Evolutionary conservation across 1,284 basidiomycete genomes (phyloP).

Genomic region (Melampsora larici-populina): DNA sequence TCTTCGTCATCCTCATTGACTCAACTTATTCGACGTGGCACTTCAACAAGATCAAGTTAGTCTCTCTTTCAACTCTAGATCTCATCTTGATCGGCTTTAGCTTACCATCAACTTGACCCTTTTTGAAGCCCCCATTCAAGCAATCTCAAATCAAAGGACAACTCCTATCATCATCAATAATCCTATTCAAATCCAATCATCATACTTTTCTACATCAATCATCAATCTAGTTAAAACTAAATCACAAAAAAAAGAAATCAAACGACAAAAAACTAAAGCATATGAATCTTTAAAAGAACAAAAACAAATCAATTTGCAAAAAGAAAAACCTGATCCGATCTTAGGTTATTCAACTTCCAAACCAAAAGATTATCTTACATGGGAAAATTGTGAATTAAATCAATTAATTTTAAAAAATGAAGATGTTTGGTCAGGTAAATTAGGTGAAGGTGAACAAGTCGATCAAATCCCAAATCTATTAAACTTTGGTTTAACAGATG

Average conservation of each 20-base stretch:
- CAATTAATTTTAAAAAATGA: conserved; percentile 37
- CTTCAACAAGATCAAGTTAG: background rate
- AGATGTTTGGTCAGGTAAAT: conserved; percentile 28
- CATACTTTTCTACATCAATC: conserved; percentile 5
- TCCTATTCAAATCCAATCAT: background rate
- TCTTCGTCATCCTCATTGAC: background rate
- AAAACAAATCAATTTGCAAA: background rate
- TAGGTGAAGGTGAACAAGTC: background rate
- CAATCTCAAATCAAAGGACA: background rate
- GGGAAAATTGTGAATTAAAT: conserved; percentile 34
- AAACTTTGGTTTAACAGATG: conserved; percentile 32
- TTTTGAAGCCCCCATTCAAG: background rate
- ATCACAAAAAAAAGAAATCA: conserved; percentile 34
- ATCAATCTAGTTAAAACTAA: conserved; percentile 18
- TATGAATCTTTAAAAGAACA: conserved; percentile 3
- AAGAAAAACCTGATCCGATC: conserved; percentile 34
- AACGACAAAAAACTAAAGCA: conserved; percentile 11
- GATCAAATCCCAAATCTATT: background rate
- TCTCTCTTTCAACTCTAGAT: background rate
- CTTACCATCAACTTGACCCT: background rate
- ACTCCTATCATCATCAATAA: background rate
- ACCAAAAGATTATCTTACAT: conserved; percentile 21
- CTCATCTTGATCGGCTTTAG: background rate
- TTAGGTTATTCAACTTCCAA: conserved; percentile 36
- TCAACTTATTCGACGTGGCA: background rate